Conservation (phyloP, 2,329 filamentous ascomycete species). For the Neopestalotiopsis sp. region DNA sequence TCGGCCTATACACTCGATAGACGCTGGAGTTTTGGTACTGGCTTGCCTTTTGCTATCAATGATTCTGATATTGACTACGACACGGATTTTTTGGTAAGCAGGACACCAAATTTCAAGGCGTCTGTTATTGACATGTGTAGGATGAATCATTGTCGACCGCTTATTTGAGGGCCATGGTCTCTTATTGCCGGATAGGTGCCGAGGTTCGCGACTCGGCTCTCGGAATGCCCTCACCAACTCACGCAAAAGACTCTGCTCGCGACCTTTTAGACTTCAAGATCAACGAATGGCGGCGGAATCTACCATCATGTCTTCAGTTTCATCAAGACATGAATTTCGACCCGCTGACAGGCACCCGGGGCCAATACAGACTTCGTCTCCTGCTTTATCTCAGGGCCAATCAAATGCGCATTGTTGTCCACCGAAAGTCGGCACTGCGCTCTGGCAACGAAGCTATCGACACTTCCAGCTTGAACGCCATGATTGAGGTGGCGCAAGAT, state of each 20-base stretch:
- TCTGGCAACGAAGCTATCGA: conserved; percentile 1
- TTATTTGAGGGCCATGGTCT: conserved; percentile 12
- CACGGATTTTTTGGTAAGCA: conserved; percentile 4
- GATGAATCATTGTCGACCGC: conserved; percentile 8
- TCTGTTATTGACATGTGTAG: neutral
- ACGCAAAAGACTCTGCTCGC: conserved; percentile 13
- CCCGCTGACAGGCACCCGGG: conserved; percentile 5
- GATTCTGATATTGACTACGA: conserved; percentile 16
- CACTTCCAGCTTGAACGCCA: conserved; percentile 9
- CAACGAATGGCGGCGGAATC: conserved; percentile 9
- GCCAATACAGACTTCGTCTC: conserved; percentile 13
- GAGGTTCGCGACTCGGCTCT: conserved; percentile 12
- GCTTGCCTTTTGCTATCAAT: conserved; percentile 12
- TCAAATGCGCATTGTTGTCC: conserved; percentile 12
- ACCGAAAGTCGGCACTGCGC: conserved; percentile 6
- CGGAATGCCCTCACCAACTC: neutral
- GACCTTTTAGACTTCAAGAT: conserved; percentile 11
- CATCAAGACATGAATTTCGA: conserved; percentile 3
- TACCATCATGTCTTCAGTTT: neutral
- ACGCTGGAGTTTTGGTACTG: conserved; percentile 17
- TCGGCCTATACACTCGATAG: conserved; percentile 13
- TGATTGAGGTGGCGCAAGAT: conserved; percentile 14
- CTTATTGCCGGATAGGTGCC: conserved; percentile 13
- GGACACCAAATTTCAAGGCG: neutral
- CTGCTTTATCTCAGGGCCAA: conserved; percentile 15